Base-by-base conservation (phyloP, 2,329 filamentous ascomycete species). In the Colletotrichum magnum region DNA sequence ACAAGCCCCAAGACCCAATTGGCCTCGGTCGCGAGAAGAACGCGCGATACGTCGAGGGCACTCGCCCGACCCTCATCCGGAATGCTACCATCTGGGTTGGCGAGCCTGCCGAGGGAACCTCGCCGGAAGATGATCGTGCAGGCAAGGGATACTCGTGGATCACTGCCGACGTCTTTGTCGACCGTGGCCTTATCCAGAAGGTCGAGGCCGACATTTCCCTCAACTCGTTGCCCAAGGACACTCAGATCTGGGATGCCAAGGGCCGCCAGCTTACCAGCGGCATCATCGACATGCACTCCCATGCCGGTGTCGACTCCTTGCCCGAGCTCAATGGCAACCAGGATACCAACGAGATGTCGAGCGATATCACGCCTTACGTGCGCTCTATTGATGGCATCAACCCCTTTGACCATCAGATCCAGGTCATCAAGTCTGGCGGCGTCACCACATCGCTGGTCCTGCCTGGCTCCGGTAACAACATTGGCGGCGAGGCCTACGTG, bases 211-310 rank as follows among this genome's bases (percentile, higher is more conserved):
- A 79, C 36, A 88, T 90, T 54, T 76, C 80, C 0, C 65, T 76
- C 7, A 73, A 76, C 3, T 77, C 78, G 0, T 74, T 91, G 28
- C 80, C 87, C 1, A 74, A 83, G 2, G 82, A 87, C 56, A 84
- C 82, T 0, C 71, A 86, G 5, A 74, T 90, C 9, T 90, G 85
- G 75, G 83, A 92, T 62, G 90, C 89, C 5, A 77, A 84, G 28
- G 90, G 91, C 1, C 85, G 89, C 3, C 88, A 85, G 65, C 80
- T 93, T 21, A 93, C 91, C 0, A 84, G 85, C 7, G 91, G 91
- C 16, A 89, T 93, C 73, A 88, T 93, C 56, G 91, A 93, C 74
- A 92, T 93, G 89, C 91, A 93, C 78, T 89, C 86, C 41, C 91
- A 93, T 75, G 85, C 89, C 2, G 89, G 90, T 7, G 86, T 91